Conservation (phyloP, 2,329 filamentous ascomycete species). For the Cytospora schulzeri region DNA sequence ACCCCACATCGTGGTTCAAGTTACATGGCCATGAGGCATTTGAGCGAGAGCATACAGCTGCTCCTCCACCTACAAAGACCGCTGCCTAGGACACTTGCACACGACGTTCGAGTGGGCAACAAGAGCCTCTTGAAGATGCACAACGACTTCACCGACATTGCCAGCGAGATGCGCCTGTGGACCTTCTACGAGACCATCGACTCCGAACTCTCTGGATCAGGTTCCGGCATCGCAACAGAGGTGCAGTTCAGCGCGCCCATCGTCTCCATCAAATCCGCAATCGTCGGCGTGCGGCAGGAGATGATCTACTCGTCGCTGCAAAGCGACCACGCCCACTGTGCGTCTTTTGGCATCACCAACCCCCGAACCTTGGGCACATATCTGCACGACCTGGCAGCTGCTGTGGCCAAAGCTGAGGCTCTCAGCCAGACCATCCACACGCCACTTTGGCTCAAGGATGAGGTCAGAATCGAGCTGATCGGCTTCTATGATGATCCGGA, state of each 20-base stretch:
- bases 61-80: slow-evolving; percentile 54
- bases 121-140: slow-evolving; percentile 51
- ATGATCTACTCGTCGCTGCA: slow-evolving; percentile 53
- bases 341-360: slow-evolving; percentile 55
- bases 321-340: slow-evolving; percentile 57
- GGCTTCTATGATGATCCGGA: slow-evolving; percentile 62
- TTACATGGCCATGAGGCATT: slow-evolving; percentile 60
- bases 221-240: slow-evolving; percentile 41
- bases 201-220: slow-evolving; percentile 53
- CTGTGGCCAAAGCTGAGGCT: slow-evolving; percentile 41
- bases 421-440: slow-evolving; percentile 44
- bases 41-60: slow-evolving; percentile 56
- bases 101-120: slow-evolving; percentile 54
- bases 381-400: slow-evolving; percentile 40
- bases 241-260: slow-evolving; percentile 62
- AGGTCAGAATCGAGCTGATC: slow-evolving; percentile 58
- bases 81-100: slow-evolving; percentile 52
- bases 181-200: slow-evolving; percentile 66
- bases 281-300: slow-evolving; percentile 54
- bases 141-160: slow-evolving; percentile 57
- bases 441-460: slow-evolving; percentile 51
- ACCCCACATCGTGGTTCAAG: slow-evolving; percentile 66
- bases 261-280: slow-evolving; percentile 58
- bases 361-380: slow-evolving; percentile 49
- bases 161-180: slow-evolving; percentile 62